Conservation (phyloP, 1,284 basidiomycete species). For the Erythrobasidium hasegawianum region DNA sequence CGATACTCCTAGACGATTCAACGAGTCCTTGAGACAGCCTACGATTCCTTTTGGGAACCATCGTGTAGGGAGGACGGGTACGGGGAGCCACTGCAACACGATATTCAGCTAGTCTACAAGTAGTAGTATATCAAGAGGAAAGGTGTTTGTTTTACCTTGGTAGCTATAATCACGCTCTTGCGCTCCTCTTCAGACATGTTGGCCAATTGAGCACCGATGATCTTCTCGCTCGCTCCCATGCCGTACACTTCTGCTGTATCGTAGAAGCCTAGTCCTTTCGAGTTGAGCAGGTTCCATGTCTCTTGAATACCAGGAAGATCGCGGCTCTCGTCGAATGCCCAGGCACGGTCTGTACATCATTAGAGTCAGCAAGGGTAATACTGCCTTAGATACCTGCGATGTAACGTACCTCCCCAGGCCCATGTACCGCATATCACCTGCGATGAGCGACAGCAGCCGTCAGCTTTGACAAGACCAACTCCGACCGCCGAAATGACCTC, state of each 20-base stretch:
- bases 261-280: constrained; percentile 7
- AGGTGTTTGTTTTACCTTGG: neutral
- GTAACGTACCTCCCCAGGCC: constrained; percentile 16
- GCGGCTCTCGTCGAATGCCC: constrained; percentile 8
- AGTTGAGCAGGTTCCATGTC: constrained; percentile 12
- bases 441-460: neutral
- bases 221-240: constrained; percentile 3
- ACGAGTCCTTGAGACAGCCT: constrained; percentile 5
- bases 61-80: constrained; percentile 7
- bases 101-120: no score
- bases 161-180: constrained; percentile 8
- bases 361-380: neutral
- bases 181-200: neutral
- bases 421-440: constrained; percentile 16
- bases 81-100: constrained; percentile 2
- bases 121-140: neutral
- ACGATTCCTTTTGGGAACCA: constrained; percentile 10
- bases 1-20: neutral
- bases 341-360: neutral
- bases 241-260: constrained; percentile 19
- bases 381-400: no score
- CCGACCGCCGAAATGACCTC: neutral
- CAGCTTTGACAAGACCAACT: neutral
- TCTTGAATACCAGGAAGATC: constrained; percentile 15
- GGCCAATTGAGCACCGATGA: constrained; percentile 6